Conservation (phyloP, 2,329 filamentous ascomycete species). For the Aspergillus tamarii region DNA sequence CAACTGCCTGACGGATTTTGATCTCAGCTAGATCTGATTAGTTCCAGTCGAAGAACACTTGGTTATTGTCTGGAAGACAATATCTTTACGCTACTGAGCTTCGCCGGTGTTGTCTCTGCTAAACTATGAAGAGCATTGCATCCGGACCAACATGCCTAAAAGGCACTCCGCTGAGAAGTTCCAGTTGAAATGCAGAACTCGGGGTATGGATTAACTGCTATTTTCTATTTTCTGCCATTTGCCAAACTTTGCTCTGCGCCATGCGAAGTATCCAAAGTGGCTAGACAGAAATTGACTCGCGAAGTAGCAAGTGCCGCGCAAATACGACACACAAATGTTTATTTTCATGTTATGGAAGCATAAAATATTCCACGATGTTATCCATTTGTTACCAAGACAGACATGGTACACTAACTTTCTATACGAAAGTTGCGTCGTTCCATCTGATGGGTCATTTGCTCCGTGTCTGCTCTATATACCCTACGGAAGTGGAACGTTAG, state of each 20-base stretch:
- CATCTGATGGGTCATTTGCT: not conserved
- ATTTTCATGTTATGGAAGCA: not conserved
- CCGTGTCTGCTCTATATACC: not conserved
- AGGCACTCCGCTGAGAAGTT: too few relatives aligned
- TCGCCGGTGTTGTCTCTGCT: too few relatives aligned
- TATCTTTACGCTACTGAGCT: not conserved
- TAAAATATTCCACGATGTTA: not conserved
- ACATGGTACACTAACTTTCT: not conserved
- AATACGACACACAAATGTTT: not conserved
- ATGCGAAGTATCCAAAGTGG: too few relatives aligned
- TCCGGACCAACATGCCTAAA: too few relatives aligned
- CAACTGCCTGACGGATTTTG: slow-evolving; percentile 31
- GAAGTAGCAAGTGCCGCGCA: not conserved
- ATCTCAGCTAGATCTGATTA: slow-evolving; percentile 19
- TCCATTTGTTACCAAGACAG: not conserved
- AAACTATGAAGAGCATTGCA: too few relatives aligned
- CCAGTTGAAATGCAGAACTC: too few relatives aligned
- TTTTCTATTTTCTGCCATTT: too few relatives aligned
- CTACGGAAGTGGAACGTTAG: not conserved
- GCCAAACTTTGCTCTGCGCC: too few relatives aligned
- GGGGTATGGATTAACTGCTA: too few relatives aligned
- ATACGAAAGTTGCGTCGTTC: not conserved
- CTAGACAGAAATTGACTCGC: too few relatives aligned
- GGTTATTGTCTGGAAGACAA: not conserved
- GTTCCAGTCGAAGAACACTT: rapidly evolving